Base-by-base conservation (phyloP, 208 protist genomes). In the Trypanosoma mega region DNA sequence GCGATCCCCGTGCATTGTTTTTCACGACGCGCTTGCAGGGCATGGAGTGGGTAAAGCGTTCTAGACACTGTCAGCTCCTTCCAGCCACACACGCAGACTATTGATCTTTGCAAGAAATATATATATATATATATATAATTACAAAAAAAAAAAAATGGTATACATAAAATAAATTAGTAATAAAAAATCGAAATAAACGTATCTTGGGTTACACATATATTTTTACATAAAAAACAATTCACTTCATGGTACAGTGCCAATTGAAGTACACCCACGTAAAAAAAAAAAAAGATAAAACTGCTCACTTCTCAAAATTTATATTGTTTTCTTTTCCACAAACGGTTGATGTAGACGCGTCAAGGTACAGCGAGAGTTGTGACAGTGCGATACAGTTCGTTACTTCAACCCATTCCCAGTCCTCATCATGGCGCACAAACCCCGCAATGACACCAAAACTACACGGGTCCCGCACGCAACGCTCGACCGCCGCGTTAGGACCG, bases 1-100 rank as follows among this genome's bases (percentile, higher is more conserved):
- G 82, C 5, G 72, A 48, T 5, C 78, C 78, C 6, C 61, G 57
- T 2, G 55, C 50, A 0, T 70, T 70, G 65, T 69, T 79, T 49
- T 81, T 77, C 9, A 82, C 67, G 20, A 60, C 34, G 12, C 78
- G 67, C 63, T 76, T 82, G 63, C 80, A 73, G 2, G 67, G 27
- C 61, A 73, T 67, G 0, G 16, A 20, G 7, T 31, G 7, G 5
- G 30, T n/a, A n/a, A n/a, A n/a, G n/a, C n/a, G n/a, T n/a, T n/a
- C n/a, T n/a, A n/a, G n/a, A n/a, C n/a, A n/a, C n/a, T n/a, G n/a
- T n/a, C n/a, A n/a, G n/a, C n/a, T n/a, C n/a, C n/a, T n/a, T n/a
- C n/a, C n/a, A n/a, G n/a, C n/a, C n/a, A n/a, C n/a, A n/a, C n/a
- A n/a, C n/a, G n/a, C n/a, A n/a, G n/a, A n/a, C n/a, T n/a, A n/a